Base-by-base conservation (phyloP, 2,329 filamentous ascomycete species). In the Albifimbria verrucaria region DNA sequence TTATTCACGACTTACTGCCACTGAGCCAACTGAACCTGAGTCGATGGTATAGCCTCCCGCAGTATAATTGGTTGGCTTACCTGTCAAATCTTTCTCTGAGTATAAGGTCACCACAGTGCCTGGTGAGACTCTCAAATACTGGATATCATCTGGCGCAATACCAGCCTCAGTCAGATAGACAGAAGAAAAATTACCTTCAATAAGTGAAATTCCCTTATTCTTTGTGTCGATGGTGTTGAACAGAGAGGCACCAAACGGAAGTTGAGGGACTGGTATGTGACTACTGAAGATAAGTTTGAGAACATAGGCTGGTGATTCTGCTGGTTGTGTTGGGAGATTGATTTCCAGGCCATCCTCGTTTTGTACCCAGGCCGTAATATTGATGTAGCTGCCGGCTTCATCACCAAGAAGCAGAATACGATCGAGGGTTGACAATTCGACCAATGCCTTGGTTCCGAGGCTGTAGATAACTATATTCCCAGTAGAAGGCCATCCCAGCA, bases 241-340 rank as follows among this genome's bases (percentile, higher is more conserved):
- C 26, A 50, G 22, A 20, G 50, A 50, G 10, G 42, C 53, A 12
- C 53, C 53, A 17, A 26, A 36, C 17, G 39, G 41, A 3, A 49
- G 50, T 48, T 54, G 55, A 44, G 55, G 55, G 9, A 57, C 52
- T 11, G 55, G 52, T 48, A 55, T 57, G 39, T 48, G 25, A 12
- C 22, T 22, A 7, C 39, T 24, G 21, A 57, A 57, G 22, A 9
- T 57, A 32, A 57, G 51, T 26, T 55, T 57, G 41, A 57, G 53
- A 21, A 55, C 55, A 44, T 57, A 57, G 28, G 53, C 55, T n/a
- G 26, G 25, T 17, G 53, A 55, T 36, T 53, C 48, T 15, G 51
- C 36, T 7, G 55, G 55, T 45, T 57, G 44, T 17, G 23, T 26
- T 2, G 55, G 55, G 20, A 57, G 50, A 6, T 15, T 23, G 45